A percentile compares a stretch with the other conserved stretches of the same genome.
These are phyloP conservation scores for Sarocladium strictum DNA, from an alignment of 2,329 filamentous ascomycete genomes.

Conservation along the genomic window DNA sequence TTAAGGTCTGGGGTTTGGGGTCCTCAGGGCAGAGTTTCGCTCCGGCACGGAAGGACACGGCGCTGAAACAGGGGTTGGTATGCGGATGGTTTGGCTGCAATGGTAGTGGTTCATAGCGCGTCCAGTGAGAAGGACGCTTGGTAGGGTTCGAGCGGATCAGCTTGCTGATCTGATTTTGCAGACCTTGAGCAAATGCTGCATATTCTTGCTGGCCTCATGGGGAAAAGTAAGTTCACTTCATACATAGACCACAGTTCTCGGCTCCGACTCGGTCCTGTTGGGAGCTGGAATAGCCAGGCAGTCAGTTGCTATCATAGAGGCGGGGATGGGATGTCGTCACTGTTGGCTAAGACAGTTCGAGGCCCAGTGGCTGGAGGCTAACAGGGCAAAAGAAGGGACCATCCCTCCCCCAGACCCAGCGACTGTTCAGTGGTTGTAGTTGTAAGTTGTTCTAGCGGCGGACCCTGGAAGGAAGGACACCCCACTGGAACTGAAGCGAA, in stretches of 20 bases:
- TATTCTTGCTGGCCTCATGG: no score
- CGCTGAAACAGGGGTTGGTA: slow-evolving; percentile 1
- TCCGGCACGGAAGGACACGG: neutral
- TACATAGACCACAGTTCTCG: no score
- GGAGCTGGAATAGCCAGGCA: no score
- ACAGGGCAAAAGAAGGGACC: no score
- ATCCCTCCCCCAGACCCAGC: neutral
- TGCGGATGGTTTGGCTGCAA: neutral
- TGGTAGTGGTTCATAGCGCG: neutral
- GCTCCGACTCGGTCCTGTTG: no score
- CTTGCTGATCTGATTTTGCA: no score
- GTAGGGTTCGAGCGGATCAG: no score
- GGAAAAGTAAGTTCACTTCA: no score
- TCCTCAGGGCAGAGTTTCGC: neutral
- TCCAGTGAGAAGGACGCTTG: neutral
- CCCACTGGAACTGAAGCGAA: neutral
- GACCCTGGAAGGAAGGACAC: neutral
- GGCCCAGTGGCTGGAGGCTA: neutral
- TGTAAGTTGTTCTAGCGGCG: slow-evolving; percentile 1
- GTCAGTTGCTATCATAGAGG: neutral
- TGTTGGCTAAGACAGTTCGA: neutral
- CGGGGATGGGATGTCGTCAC: slow-evolving; percentile 1
- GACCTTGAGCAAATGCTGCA: no score
- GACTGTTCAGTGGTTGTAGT: neutral
- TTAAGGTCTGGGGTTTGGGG: neutral